Evolutionary conservation across 768 basidiomycete genomes (phyloP), one percentile per base, ranked within the genome.

Genomic region (Suillus placidus): DNA sequence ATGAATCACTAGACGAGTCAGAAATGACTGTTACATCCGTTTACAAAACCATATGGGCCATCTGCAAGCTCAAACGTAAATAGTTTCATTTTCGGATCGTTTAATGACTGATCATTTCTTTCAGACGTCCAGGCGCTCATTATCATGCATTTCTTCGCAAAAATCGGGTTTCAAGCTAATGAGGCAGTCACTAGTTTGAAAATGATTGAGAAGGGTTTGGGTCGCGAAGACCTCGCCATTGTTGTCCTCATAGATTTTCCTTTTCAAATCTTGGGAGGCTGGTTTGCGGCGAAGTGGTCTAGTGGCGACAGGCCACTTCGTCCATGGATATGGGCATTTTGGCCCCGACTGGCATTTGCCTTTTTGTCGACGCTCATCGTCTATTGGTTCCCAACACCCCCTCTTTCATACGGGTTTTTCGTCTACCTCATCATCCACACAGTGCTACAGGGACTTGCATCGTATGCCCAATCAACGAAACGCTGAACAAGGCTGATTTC

Each of bases 181-280:
- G 97, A 99, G 55, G 91, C 94, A 7, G 92, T 90, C 14, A 95
- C 94, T 4, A 88, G 87, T 30, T 84, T 99, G 52, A 99, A 99
- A 74, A 87, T 99, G 80, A 91, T 99, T 51, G 97, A 99, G 77
- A 99, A 99, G 74, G 97, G 97, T 2, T 84, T 99, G 62, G 91
- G 89, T 65, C 91, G 95, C 47, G 97, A 99, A 80, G 97, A 99
- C 71, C 84, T 99, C 45, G 95, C 97, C n/a, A 83, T 95, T 18
- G 91, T 94, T 4, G 96, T 97, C 52, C 87, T 99, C 45, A 91
- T 99, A 69, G 97, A 99, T 77, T 98, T 99, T 71, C 97, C 97
- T 2, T 97, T 97, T 80, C 96, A 99, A 81, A 94, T 99, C 60
- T 73, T 92, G 64, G 95, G 94, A 26, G 97, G 97, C 7, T 99